Evolutionary conservation across 2,329 filamentous ascomycete species (phyloP).

Genomic region (Gremmenia infestans): DNA sequence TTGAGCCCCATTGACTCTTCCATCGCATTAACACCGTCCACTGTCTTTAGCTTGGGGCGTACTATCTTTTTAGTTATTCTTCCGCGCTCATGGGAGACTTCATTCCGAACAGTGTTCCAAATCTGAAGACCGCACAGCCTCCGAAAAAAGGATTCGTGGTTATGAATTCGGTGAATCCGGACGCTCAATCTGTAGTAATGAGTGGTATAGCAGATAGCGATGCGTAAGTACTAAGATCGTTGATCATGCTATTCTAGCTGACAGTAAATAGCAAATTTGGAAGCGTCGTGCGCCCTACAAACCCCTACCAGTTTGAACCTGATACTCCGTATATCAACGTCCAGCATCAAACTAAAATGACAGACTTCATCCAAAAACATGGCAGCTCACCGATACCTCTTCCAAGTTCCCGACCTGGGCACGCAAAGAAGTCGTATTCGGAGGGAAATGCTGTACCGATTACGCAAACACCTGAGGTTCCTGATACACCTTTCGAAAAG

Average conservation of each 20-base stretch:
- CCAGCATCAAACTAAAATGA: constrained; percentile 20
- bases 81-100: constrained; percentile 26
- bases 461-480: constrained; percentile 2
- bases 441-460: constrained; percentile 11
- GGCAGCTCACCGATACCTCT: constrained; percentile 3
- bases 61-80: constrained; percentile 10
- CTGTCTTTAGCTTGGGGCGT: constrained; percentile 8
- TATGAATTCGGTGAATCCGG: neutral
- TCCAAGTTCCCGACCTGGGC: constrained; percentile 12
- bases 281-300: constrained; percentile 3
- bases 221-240: neutral
- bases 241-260: neutral
- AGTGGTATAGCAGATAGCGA: neutral
- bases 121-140: constrained; percentile 3
- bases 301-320: constrained; percentile 28
- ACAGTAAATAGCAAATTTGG: constrained; percentile 2
- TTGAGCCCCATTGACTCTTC: neutral
- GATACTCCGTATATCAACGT: constrained; percentile 14
- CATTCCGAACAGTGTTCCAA: constrained; percentile 14
- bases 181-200: neutral
- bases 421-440: constrained; percentile 23
- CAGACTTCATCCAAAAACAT: constrained; percentile 20
- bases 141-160: neutral
- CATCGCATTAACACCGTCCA: constrained; percentile 4
- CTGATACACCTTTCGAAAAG: neutral